Evolutionary conservation across 2,329 filamentous ascomycete species (phyloP), one percentile per base, ranked within the genome.

Genomic region (Botrytis fabae): DNA sequence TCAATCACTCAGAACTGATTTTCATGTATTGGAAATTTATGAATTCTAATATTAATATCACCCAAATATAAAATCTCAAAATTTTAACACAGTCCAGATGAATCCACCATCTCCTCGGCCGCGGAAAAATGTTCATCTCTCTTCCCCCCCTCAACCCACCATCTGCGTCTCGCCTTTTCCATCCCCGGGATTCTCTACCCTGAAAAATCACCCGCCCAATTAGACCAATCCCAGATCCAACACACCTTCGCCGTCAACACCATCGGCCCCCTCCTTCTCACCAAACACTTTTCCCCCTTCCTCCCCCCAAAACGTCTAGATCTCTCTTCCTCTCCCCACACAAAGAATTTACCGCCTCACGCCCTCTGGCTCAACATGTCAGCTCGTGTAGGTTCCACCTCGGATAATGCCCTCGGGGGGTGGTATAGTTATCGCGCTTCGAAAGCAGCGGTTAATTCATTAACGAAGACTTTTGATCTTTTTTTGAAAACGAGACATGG

Each of bases 381-480:
- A 9, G 93, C 93, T 2, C 89, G 93, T 61, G 92, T 97, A 0
- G 93, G 93, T 16, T 91, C 88, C 46, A 91, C 92, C 35, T 84
- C 86, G 0, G 92, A 95, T 78, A 95, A 97, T 78, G 80, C 83
- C 2, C 84, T 90, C 0, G 93, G 93, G 3, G 93, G 93, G 0
- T 96, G 93, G 93, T 97, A 94, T 81, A 90, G 87, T 72, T 96
- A 96, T 81, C 90, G 93, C 22, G 88, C 91, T 12, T 91, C 88
- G 70, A 97, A 96, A 82, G 89, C 92, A 0, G 92, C 86, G 2
- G 89, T 95, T 5, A 93, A 91, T 76, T 91, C 91, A 78, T 73
- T 94, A 20, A 88, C 89, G 12, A 92, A 90, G 82, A 91, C 88
- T 10, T 90, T 94, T 75, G 93, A 96, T 80, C 85, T 92, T 42